Conservation (phyloP, 495 filamentous ascomycete genomes). For the Saxophila tyrrhenica region DNA sequence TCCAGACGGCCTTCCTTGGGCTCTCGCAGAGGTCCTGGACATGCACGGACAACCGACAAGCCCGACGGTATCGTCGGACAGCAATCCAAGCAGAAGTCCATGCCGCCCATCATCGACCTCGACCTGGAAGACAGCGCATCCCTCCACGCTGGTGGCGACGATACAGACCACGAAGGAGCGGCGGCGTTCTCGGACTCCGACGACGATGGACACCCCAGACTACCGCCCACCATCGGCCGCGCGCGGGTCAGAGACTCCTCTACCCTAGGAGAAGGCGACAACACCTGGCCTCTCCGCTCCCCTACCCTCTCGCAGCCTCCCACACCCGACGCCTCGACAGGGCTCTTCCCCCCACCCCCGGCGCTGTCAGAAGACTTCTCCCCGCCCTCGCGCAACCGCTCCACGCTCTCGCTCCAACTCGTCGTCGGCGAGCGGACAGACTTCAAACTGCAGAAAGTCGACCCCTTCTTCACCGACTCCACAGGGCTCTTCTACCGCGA, state of each 20-base stretch:
- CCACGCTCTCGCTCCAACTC: constrained; percentile 38
- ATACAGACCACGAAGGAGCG: background rate
- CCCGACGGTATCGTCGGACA: background rate
- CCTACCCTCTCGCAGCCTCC: background rate
- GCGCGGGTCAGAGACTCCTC: background rate
- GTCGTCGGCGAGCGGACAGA: constrained; percentile 45
- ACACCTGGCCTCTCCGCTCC: background rate
- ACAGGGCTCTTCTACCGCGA: constrained; percentile 42
- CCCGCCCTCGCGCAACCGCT: background rate
- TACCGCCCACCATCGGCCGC: background rate
- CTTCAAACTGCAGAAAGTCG: constrained; percentile 50
- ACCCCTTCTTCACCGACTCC: constrained; percentile 55
- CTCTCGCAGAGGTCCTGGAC: background rate
- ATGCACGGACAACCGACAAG: background rate
- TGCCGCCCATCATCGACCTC: background rate
- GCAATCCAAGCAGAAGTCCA: background rate
- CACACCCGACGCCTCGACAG: background rate
- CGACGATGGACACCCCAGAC: background rate
- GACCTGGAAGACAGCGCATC: background rate
- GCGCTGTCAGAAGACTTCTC: constrained; percentile 37
- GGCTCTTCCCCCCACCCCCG: constrained; percentile 45
- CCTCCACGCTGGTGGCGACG: background rate
- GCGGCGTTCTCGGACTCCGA: background rate
- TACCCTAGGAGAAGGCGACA: background rate
- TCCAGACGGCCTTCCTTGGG: no score